Conservation (phyloP, 257 asterid species). For the Capsicum baccatum region DNA sequence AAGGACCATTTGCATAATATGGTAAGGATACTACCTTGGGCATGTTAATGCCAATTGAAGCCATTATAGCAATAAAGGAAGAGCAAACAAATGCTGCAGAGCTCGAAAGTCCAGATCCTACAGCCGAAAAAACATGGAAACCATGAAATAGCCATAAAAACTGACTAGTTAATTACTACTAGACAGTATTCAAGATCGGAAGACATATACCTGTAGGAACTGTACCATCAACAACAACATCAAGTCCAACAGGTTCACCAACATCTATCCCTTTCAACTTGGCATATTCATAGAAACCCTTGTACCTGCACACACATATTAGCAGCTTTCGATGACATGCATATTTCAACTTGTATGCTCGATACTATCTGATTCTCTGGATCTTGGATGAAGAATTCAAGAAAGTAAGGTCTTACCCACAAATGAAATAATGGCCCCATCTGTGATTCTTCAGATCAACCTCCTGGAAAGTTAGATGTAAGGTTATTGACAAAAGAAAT, state of each 20-base stretch:
- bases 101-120: slow-evolving; percentile 95
- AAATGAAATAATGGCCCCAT: slow-evolving; percentile 95
- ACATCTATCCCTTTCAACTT: slow-evolving; percentile 65
- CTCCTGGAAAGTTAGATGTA: slow-evolving; percentile 54
- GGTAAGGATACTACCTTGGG: slow-evolving; percentile 46
- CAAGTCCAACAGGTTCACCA: slow-evolving; percentile 70
- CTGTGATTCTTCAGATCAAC: slow-evolving; percentile 82
- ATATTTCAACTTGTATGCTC: neutral
- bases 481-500: neutral
- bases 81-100: slow-evolving; percentile 99
- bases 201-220: slow-evolving; percentile 78
- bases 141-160: neutral
- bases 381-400: slow-evolving; percentile 3
- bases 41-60: slow-evolving; percentile 59
- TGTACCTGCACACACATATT: slow-evolving; percentile 59
- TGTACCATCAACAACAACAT: slow-evolving; percentile 84
- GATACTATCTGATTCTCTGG: slow-evolving; percentile 10
- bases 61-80: slow-evolving; percentile 91
- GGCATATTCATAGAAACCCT: slow-evolving; percentile 89
- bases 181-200: slow-evolving; percentile 17
- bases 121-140: slow-evolving; percentile 12
- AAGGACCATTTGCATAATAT: neutral
- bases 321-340: neutral
- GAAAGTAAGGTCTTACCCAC: slow-evolving; percentile 64
- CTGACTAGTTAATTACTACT: neutral